Percentiles rank a stretch among this genome's conserved stretches.
Evolutionary conservation across 257 asterid genomes (phyloP).

Genomic region (Penstemon barbatus): DNA sequence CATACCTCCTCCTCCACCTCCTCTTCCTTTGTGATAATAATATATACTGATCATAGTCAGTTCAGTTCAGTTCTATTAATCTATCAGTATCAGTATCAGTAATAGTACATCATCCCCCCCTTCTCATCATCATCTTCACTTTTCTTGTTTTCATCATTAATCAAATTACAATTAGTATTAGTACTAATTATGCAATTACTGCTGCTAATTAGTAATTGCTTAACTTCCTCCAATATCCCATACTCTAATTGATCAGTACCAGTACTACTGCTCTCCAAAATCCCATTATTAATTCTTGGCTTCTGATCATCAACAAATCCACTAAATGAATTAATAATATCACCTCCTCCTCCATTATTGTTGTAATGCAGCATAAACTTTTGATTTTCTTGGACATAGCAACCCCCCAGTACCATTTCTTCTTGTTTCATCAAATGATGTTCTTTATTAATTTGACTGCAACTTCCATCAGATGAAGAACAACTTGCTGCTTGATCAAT

Average conservation of each 20-base stretch:
- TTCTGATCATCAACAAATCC: slow-evolving; percentile 33
- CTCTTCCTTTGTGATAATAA: no score
- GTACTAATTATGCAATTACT: slow-evolving; percentile 15
- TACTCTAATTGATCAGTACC: slow-evolving; percentile 34
- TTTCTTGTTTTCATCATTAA: slow-evolving; percentile 58
- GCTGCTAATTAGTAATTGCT: slow-evolving; percentile 40
- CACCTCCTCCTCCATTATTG: slow-evolving; percentile 2
- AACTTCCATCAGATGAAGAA: slow-evolving; percentile 68
- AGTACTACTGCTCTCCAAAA: slow-evolving; percentile 24
- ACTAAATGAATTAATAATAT: slow-evolving; percentile 26
- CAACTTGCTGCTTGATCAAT: slow-evolving; percentile 48
- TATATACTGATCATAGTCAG: slow-evolving; percentile 26
- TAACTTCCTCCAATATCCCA: slow-evolving; percentile 60
- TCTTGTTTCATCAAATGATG: slow-evolving; percentile 44
- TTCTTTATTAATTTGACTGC: slow-evolving; percentile 49
- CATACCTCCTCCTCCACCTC: slow-evolving; percentile 45
- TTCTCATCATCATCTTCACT: slow-evolving; percentile 45
- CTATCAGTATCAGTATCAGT: slow-evolving; percentile 48
- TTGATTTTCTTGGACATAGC: slow-evolving; percentile 32
- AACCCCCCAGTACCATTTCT: slow-evolving; percentile 31
- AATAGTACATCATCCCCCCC: slow-evolving; percentile 44
- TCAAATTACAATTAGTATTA: slow-evolving; percentile 18
- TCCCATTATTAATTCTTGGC: slow-evolving; percentile 20
- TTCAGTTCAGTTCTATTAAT: slow-evolving; percentile 16
- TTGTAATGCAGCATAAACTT: slow-evolving; percentile 44